A percentile compares a stretch with the other conserved stretches of the same genome.
Conservation (phyloP, 2,329 filamentous ascomycete genomes). For the Aspergillus uvarum region DNA sequence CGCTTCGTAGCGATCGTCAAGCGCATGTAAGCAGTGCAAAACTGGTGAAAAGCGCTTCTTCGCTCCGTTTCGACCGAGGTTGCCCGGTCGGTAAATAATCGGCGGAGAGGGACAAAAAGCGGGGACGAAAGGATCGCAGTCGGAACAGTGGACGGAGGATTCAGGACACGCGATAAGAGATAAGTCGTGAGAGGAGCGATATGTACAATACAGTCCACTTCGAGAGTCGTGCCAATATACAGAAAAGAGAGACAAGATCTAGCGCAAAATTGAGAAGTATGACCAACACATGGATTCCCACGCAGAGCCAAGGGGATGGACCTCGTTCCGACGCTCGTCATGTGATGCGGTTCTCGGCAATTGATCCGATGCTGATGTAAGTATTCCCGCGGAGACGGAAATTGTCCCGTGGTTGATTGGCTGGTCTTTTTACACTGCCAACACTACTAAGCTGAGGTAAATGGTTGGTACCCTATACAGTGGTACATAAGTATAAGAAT, state of each 20-base stretch:
- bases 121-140: conserved; percentile 12
- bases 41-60: not conserved
- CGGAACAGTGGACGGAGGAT: not conserved
- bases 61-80: conserved; percentile 6
- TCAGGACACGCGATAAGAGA: not conserved
- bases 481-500: not conserved
- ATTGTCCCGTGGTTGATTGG: not conserved
- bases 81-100: conserved; percentile 15
- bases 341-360: conserved; percentile 23
- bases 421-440: not conserved
- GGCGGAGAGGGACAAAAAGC: conserved; percentile 8
- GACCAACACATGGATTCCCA: conserved; percentile 4
- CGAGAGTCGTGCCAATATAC: not conserved
- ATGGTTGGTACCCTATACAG: not conserved
- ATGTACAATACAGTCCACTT: conserved; percentile 1
- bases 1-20: not conserved
- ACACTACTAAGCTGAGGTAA: not conserved
- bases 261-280: not conserved
- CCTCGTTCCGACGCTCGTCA: conserved; percentile 19
- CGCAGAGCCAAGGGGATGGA: conserved; percentile 21
- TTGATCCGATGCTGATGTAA: not conserved
- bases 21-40: not conserved
- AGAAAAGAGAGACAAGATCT: not conserved
- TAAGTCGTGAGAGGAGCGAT: not conserved
- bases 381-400: not conserved